These are phyloP conservation scores for Phoenix dactylifera DNA, from an alignment of 176 grass and related monocot species.

Conservation along the genomic window DNA sequence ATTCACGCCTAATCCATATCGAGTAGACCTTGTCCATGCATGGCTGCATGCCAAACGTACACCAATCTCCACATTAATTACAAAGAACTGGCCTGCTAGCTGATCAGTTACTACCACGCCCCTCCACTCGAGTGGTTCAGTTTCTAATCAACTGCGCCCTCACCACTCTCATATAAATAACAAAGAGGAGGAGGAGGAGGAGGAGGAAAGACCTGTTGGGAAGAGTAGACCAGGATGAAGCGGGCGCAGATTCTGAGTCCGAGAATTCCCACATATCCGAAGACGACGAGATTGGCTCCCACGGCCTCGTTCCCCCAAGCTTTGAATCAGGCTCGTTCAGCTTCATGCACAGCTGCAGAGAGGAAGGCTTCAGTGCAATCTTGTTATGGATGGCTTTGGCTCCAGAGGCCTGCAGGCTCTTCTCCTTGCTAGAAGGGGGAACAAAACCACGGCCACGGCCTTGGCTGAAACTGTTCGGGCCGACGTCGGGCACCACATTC, in stretches of 20 bases:
- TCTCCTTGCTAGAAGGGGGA: background rate
- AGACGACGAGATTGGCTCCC: constrained; percentile 39
- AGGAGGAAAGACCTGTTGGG: constrained; percentile 45
- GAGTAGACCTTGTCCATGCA: too few relatives aligned
- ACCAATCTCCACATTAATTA: too few relatives aligned
- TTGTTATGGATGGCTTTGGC: background rate
- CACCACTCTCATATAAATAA: too few relatives aligned
- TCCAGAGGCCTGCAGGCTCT: background rate
- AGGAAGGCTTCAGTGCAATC: constrained; percentile 37
- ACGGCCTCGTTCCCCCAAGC: constrained; percentile 26
- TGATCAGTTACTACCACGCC: too few relatives aligned
- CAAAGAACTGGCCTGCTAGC: too few relatives aligned
- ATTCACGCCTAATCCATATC: too few relatives aligned
- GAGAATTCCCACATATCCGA: constrained; percentile 90
- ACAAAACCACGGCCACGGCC: constrained; percentile 4
- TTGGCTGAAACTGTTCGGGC: background rate
- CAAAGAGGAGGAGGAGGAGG: too few relatives aligned
- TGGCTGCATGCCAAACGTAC: too few relatives aligned
- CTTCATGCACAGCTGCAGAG: constrained; percentile 71
- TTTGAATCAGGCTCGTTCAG: constrained; percentile 8
- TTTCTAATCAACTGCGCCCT: too few relatives aligned
- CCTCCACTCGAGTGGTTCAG: too few relatives aligned
- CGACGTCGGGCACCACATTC: constrained; percentile 3
- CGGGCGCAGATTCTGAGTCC: constrained; percentile 70
- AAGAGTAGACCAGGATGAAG: constrained; percentile 83